These are phyloP conservation scores for Coemansia sp. DNA, from an alignment of 192 early-diverging fungal genomes.

Conservation along the genomic window DNA sequence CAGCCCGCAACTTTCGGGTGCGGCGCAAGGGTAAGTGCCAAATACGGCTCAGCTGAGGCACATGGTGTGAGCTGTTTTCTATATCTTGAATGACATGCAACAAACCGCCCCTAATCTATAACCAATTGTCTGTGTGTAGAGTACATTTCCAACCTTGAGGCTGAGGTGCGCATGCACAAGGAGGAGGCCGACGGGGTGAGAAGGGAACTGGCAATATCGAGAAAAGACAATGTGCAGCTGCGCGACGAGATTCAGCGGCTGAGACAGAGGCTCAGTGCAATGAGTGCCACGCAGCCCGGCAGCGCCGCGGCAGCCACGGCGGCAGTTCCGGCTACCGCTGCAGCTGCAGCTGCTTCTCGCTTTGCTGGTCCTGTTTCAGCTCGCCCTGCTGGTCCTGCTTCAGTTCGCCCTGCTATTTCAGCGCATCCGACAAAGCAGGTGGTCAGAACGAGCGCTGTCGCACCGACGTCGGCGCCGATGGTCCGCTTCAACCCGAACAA, in stretches of 20 bases:
- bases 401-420: too few relatives aligned
- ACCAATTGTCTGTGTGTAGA: slow-evolving; percentile 24
- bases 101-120: background rate
- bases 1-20: slow-evolving; percentile 80
- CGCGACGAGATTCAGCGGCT: slow-evolving; percentile 42
- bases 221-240: slow-evolving; percentile 40
- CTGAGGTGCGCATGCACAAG: slow-evolving; percentile 57
- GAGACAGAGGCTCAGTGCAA: slow-evolving; percentile 18
- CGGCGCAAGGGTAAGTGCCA: slow-evolving; percentile 69
- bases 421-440: too few relatives aligned
- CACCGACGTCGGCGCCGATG: slow-evolving; percentile 13
- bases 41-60: too few relatives aligned
- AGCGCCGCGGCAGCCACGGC: slow-evolving; percentile 1
- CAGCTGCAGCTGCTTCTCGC: too few relatives aligned
- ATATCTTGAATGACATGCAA: background rate
- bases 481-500: slow-evolving; percentile 51
- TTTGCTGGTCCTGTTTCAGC: too few relatives aligned
- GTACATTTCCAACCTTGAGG: slow-evolving; percentile 64
- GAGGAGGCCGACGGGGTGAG: slow-evolving; percentile 56
- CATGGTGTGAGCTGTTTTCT: too few relatives aligned
- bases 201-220: slow-evolving; percentile 37
- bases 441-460: background rate
- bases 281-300: slow-evolving; percentile 7
- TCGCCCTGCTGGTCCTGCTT: too few relatives aligned
- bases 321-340: too few relatives aligned